Evolutionary conservation across 139 green algal genomes (phyloP).

Genomic region (Diplosphaera chodatii): DNA sequence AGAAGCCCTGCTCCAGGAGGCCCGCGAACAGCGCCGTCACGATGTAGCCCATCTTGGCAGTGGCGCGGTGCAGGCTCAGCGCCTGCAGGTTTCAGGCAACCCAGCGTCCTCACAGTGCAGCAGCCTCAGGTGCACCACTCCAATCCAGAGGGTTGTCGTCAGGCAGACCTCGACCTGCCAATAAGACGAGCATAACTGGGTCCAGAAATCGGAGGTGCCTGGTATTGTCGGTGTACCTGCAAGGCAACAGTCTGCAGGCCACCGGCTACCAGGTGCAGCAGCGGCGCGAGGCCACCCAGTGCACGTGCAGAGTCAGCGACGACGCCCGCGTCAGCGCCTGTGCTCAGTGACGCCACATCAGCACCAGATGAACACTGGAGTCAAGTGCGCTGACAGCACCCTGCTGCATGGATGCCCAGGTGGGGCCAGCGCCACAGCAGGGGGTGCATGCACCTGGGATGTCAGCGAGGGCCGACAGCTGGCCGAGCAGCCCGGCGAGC

Average conservation of each 20-base stretch:
- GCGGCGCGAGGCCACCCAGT: conserved; percentile 25
- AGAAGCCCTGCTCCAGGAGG: conserved; percentile 87
- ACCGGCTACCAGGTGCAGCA: conserved; percentile 41
- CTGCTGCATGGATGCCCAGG: too few species aligned
- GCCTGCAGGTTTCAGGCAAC: conserved; percentile 4
- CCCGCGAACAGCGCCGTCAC: conserved; percentile 62
- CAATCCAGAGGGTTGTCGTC: too few species aligned
- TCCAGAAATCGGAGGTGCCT: too few species aligned
- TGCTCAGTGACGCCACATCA: too few species aligned
- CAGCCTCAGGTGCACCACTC: too few species aligned
- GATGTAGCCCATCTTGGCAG: conserved; percentile 81
- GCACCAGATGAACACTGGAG: too few species aligned
- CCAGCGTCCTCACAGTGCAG: too few species aligned
- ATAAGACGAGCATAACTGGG: too few species aligned
- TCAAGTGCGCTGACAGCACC: too few species aligned
- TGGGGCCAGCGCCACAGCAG: background rate
- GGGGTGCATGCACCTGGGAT: background rate
- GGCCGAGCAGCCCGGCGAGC: background rate
- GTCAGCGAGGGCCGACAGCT: background rate
- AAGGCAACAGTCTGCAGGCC: conserved; percentile 32
- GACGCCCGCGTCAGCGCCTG: background rate
- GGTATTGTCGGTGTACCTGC: too few species aligned
- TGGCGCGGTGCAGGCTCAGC: conserved; percentile 54
- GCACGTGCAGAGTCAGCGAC: background rate
- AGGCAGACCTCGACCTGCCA: too few species aligned